Conservation (phyloP, 2,329 filamentous ascomycete species). For the Beauveria sp. region DNA sequence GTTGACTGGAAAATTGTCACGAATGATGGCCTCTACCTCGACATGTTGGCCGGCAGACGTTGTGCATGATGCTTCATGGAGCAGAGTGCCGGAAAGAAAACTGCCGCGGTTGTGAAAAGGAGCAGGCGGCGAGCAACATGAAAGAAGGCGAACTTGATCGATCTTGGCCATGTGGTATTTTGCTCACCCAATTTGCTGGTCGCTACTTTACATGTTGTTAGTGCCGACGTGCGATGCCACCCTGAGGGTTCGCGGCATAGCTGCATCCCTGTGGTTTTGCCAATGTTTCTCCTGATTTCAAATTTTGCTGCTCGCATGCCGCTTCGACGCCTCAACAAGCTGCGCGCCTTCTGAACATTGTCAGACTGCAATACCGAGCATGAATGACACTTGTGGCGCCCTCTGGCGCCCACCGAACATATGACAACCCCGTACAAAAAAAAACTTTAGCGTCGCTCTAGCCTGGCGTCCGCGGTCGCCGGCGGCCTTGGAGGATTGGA, state of each 20-base stretch:
- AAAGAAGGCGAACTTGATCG: neutral
- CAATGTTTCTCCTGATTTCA: neutral
- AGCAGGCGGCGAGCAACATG: no score
- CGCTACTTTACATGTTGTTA: neutral
- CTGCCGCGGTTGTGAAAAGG: no score
- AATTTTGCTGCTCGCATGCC: neutral
- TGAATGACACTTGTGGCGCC: neutral
- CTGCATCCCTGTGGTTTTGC: neutral
- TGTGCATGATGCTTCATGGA: no score
- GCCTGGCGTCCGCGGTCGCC: neutral
- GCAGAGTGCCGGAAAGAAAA: no score
- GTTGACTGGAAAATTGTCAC: neutral
- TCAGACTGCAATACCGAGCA: neutral
- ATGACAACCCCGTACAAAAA: neutral
- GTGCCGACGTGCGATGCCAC: neutral
- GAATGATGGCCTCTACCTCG: neutral
- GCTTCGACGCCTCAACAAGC: neutral
- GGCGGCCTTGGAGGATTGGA: neutral
- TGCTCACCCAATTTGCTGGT: neutral
- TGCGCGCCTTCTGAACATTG: neutral
- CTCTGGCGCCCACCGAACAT: constrained; percentile 3
- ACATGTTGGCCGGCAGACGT: no score
- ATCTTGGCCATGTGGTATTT: neutral
- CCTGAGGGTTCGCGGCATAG: neutral
- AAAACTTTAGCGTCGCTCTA: neutral